Evolutionary conservation across 1,284 basidiomycete genomes (phyloP), one percentile per base, ranked within the genome.

Genomic region (Rhodotorula sp.): DNA sequence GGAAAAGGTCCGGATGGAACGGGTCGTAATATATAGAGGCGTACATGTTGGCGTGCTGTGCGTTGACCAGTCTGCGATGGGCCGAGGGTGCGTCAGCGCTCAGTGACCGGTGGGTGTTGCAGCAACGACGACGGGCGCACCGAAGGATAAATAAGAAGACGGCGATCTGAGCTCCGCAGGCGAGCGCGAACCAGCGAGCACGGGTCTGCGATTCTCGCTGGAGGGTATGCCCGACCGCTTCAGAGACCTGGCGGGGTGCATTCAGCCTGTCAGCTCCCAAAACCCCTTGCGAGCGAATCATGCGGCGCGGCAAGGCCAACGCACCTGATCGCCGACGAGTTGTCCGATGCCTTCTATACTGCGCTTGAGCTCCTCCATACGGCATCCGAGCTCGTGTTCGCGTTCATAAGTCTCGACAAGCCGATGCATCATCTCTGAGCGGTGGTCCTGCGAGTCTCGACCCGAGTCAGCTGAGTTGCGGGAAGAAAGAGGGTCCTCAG

Each of bases 21-120:
- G 77, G 75, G 64, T 77, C 77, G 73, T 69, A 66, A 52, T 76
- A 75, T 8, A 72, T 45, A 21, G 73, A 67, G 28, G 73, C 63
- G 50, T 66, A 69, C 12, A 71, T 57, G 28, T 64, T 60, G 23
- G 67, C 58, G 15, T 70, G 49, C 31, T 67, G 71, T 1, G 73
- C 43, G 59, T 75, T 69, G 31, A 72, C 68, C 57, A 70, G 62
- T 2, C 69, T 75, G 68, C 18, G 10, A 19, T 16, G 6, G 7
- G 8, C 5, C 5, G 57, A 19, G 28, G 56, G 21, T 1, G 8
- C 3, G 43, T 45, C 14, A 34, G 45, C 19, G 34, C 10, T 8
- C 5, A 7, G 34, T 34, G 34, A 34, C 34, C 34, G 34, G 34
- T 34, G 34, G 8, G 34, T 34, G 34, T 34, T 34, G 34, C 34